Evolutionary conservation across 306 rosid genomes (phyloP), one percentile per base, ranked within the genome.

Genomic region (Acacia acuminata): DNA sequence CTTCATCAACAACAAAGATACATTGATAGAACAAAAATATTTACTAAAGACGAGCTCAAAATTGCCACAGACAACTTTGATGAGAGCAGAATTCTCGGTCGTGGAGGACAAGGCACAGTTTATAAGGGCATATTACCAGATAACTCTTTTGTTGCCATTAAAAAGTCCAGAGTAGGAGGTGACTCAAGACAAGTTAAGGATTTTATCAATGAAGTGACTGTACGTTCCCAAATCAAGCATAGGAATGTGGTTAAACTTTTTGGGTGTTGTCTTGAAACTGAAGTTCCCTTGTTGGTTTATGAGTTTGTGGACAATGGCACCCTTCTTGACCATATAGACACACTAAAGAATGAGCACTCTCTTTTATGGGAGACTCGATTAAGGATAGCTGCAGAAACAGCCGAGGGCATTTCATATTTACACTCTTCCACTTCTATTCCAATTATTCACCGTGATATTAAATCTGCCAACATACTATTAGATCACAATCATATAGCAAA

Each of bases 371-470:
- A 74, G 47, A 67, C 27, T 16, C 76, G 88, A 34, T 47, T 85
- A 43, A 63, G 58, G 51, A 73, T 85, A 13, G 81, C 88, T 24
- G 42, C 61, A 44, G 85, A 85, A 67, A 68, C 81, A 19, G 78
- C 81, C 0, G 75, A 34, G 60, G 81, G 80, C 45, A 1, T 85
- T n/a, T 56, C 85, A 20, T 85, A 82, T 77, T 78, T 85, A 10
- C 85, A 82, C n/a, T 77, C 83, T 45, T 45, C 88, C 19, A 36
- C 81, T 69, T 50, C 72, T 8, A 19, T 72, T 27, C 84, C 84
- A 5, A 73, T 87, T 50, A 44, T 87, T 44, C 90, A 84, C 2
- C 53, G 87, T 48, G 87, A 87, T 81, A 73, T 83, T 9, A 86
- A 86, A 47, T 45, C 85, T 15, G 1, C 81, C 9, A 86, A 86